These are phyloP conservation scores for Ceratocystis smalleyi DNA, from an alignment of 2,329 filamentous ascomycete species.

Conservation along the genomic window DNA sequence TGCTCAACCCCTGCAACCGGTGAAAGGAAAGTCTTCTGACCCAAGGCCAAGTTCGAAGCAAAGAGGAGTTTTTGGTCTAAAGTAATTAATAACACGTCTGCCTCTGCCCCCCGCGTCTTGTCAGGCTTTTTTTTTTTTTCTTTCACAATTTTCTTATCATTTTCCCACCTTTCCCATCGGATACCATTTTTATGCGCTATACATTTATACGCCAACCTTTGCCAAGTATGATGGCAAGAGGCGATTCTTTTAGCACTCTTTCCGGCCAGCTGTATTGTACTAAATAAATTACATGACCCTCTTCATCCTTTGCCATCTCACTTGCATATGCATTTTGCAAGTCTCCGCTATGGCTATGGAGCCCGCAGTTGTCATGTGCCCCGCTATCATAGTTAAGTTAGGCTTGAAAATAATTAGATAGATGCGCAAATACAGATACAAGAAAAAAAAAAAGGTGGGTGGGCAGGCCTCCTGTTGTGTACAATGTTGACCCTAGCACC, in stretches of 20 bases:
- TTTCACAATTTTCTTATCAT: background rate
- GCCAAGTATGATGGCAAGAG: background rate
- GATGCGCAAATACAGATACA: background rate
- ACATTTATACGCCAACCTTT: background rate
- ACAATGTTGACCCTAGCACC: background rate
- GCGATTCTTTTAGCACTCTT: background rate
- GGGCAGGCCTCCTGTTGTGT: background rate
- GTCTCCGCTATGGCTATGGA: background rate
- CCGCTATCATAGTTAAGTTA: background rate
- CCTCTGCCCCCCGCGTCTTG: background rate
- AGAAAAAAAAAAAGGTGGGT: background rate
- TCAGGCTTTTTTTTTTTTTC: background rate
- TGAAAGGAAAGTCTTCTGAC: background rate
- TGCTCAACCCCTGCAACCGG: background rate
- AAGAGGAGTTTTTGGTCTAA: background rate
- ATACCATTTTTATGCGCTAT: background rate
- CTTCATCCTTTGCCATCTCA: background rate
- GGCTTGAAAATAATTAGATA: background rate
- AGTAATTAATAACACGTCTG: background rate
- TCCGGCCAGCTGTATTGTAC: background rate
- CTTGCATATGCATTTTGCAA: background rate
- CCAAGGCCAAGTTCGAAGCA: constrained; percentile 1
- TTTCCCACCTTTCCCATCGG: background rate
- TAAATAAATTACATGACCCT: background rate
- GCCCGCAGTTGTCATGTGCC: background rate